A percentile compares a stretch with the other conserved stretches of the same genome.
phyloP scores from a whole-genome alignment of 116 monocot species.

The Cymodocea nodosa region DNA sequence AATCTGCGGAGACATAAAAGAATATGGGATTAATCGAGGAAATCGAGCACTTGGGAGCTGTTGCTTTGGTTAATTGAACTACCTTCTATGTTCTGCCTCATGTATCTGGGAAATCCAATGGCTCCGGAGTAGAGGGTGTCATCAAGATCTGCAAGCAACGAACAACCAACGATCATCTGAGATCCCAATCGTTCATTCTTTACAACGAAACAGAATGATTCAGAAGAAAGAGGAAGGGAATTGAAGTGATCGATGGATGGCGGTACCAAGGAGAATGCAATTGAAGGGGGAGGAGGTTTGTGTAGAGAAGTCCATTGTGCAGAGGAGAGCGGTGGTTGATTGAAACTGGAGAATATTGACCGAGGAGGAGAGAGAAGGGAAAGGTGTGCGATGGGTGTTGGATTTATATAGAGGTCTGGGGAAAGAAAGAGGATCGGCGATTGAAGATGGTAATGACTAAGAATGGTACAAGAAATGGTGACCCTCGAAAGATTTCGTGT shows the following conservation, averaged over 20 bases:
- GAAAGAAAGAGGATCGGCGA: too few species aligned
- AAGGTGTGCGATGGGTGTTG: background rate
- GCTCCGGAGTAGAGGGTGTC: conserved; percentile 67
- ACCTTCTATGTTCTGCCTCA: conserved; percentile 77
- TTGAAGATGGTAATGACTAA: too few species aligned
- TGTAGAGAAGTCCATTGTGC: conserved; percentile 4
- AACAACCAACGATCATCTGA: background rate
- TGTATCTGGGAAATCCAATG: conserved; percentile 39
- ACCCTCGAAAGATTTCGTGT: too few species aligned
- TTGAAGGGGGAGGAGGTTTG: conserved; percentile 42
- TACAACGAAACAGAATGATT: background rate
- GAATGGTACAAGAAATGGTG: too few species aligned
- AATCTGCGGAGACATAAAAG: conserved; percentile 16
- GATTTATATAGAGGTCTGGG: conserved; percentile 2
- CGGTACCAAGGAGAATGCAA: conserved; percentile 71
- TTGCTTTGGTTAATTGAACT: background rate
- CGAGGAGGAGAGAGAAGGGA: background rate
- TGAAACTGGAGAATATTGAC: background rate
- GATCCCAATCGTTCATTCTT: background rate
- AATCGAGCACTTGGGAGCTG: background rate
- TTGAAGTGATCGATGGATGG: background rate
- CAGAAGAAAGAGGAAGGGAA: background rate
- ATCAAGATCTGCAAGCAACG: conserved; percentile 56
- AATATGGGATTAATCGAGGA: background rate
- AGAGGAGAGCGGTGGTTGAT: background rate